These are phyloP conservation scores for Tricholoma hemisulphureum DNA, from an alignment of 768 basidiomycete species.

Conservation along the genomic window DNA sequence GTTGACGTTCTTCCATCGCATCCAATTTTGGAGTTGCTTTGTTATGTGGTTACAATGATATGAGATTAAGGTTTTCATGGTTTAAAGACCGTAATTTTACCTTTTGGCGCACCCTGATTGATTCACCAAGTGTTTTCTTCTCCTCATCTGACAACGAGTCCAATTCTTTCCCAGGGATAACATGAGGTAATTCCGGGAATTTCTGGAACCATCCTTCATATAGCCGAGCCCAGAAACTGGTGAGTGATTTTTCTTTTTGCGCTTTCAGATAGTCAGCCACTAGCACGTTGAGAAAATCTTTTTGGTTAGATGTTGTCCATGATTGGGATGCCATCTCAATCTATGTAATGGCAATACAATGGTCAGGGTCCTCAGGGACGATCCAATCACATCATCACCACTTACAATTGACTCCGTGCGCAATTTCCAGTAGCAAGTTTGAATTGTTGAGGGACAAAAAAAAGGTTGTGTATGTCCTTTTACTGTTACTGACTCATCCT, in stretches of 20 bases:
- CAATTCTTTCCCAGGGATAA: neutral
- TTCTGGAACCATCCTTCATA: too few species aligned
- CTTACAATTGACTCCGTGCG: neutral
- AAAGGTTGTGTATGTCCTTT: neutral
- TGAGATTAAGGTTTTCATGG: neutral
- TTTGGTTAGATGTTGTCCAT: slow-evolving; percentile 15
- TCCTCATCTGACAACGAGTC: neutral
- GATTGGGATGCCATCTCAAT: slow-evolving; percentile 9
- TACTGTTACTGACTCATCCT: too few species aligned
- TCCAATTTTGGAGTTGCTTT: neutral
- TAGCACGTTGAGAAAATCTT: slow-evolving; percentile 5
- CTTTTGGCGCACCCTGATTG: neutral
- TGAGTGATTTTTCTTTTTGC: neutral
- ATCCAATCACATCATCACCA: neutral
- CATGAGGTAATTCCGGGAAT: neutral
- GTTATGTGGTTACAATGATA: neutral
- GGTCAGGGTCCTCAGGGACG: neutral
- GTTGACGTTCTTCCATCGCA: neutral
- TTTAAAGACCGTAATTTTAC: neutral
- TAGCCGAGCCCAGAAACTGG: too few species aligned
- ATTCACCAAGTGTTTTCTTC: neutral
- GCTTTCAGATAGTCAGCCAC: neutral
- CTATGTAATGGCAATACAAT: neutral
- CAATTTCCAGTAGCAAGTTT: neutral
- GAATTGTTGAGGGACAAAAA: too few species aligned